Percentiles rank a stretch among this genome's conserved stretches.
phyloP scores from a whole-genome alignment of 2,329 filamentous ascomycete genomes.

The Aureobasidium sp. region DNA sequence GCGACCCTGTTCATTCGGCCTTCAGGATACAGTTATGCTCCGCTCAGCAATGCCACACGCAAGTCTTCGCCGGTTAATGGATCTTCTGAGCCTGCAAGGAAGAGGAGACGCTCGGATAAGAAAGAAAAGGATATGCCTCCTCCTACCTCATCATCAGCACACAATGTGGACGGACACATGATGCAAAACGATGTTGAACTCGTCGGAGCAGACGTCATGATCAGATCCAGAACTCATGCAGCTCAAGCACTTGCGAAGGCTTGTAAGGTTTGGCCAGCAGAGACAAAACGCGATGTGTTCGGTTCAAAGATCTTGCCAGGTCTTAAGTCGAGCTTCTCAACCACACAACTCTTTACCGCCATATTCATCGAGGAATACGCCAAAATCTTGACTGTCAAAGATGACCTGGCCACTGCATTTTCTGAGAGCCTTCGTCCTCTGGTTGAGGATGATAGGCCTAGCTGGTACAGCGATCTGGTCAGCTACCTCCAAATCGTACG shows the following conservation, averaged over 20 bases:
- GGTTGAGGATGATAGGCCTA: constrained; percentile 72
- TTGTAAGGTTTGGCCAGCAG: constrained; percentile 66
- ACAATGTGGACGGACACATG: constrained; percentile 97
- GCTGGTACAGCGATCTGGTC: constrained; percentile 81
- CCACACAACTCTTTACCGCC: constrained; percentile 75
- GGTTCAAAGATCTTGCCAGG: constrained; percentile 58
- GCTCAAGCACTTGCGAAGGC: constrained; percentile 79
- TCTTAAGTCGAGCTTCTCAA: constrained; percentile 68
- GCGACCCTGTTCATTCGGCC: constrained; percentile 83
- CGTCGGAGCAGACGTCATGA: constrained; percentile 79
- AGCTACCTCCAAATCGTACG: constrained; percentile 84
- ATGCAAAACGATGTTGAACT: constrained; percentile 94
- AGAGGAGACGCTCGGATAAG: constrained; percentile 79
- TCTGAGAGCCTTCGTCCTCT: constrained; percentile 62
- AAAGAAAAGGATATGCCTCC: constrained; percentile 56
- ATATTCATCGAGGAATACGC: constrained; percentile 87
- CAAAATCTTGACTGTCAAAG: constrained; percentile 41
- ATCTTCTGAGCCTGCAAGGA: constrained; percentile 61
- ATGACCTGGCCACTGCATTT: constrained; percentile 52
- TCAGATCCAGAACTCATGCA: constrained; percentile 82
- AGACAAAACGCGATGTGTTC: constrained; percentile 54
- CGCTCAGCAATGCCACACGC: constrained; percentile 33
- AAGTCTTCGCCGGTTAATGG: constrained; percentile 41
- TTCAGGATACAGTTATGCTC: constrained; percentile 75
- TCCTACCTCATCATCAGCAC: constrained; percentile 52